Base-by-base conservation (phyloP, 768 basidiomycete species). In the Hemileccinum rubropunctum region DNA sequence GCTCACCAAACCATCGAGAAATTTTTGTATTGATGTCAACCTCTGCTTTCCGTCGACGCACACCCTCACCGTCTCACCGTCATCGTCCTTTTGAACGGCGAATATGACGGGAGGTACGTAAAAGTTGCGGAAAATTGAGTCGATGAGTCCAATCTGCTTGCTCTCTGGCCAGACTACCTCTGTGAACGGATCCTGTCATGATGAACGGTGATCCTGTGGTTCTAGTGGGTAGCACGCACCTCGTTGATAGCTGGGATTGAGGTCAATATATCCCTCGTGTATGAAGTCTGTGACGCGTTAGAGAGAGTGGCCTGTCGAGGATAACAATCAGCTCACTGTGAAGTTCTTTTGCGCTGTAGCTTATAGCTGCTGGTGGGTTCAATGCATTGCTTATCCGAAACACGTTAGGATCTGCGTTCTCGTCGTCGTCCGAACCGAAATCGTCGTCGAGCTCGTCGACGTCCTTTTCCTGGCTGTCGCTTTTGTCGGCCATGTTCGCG, bases 111-210 rank as follows among this genome's bases (percentile, higher is more conserved):
- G 79, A 0, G 79, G 78, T 6, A 80, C 69, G 54, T 78, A 78
- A 70, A 68, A 74, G 71, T 88, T 78, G 48, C 74, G 70, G 39
- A 74, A 77, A 15, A 79, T 69, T 0, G 77, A 80, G 56, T 80
- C 76, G 8, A 82, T 67, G 40, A 82, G 68, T 38, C 69, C 71
- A 53, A 73, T 74, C 57, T 90, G 86, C 58, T 90, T 90, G 39
- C 64, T 63, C 46, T 79, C 77, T 0, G 84, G 75, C 89, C 90
- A 91, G 3, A 91, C 89, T 17, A 91, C 74, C 48, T 86, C 89
- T 91, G 38, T 15, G 44, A 8, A 44, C 18, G 23, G 43, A 18
- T 13, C 20, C 26, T 40, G 34, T 46, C 20, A 47, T 2, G 42
- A 44, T 48, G 43, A 57, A 45, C 27, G 46, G 21, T 17, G 23